Evolutionary conservation across 805 yeast species (phyloP).

Genomic region (Scheffersomyces ergatensis): DNA sequence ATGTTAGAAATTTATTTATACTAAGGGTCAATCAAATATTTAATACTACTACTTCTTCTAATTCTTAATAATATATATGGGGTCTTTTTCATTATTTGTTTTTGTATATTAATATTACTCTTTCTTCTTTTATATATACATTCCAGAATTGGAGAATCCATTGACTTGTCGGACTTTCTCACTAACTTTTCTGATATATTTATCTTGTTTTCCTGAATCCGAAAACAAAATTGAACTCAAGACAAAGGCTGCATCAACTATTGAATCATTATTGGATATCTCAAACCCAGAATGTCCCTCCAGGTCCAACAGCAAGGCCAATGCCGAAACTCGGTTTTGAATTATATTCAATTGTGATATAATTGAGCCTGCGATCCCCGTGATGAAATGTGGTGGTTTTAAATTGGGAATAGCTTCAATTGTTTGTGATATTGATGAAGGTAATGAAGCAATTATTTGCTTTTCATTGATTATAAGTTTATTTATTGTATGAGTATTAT

Average conservation of each 20-base stretch:
- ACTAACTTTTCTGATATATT: slow-evolving; percentile 14
- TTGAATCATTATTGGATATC: slow-evolving; percentile 44
- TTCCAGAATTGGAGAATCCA: slow-evolving; percentile 23
- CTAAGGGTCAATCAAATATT: too few relatives aligned
- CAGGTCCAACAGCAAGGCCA: slow-evolving; percentile 42
- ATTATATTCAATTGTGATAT: slow-evolving; percentile 20
- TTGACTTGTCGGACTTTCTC: slow-evolving; percentile 19
- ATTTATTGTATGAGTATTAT: slow-evolving; percentile 26
- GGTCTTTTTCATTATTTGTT: too few relatives aligned
- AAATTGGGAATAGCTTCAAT: slow-evolving; percentile 24
- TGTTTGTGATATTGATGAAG: background rate
- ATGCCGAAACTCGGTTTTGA: slow-evolving; percentile 2
- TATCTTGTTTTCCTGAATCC: slow-evolving; percentile 2
- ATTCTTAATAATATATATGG: too few relatives aligned
- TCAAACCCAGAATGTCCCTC: slow-evolving; percentile 66
- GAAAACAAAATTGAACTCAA: slow-evolving; percentile 9
- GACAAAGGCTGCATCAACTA: slow-evolving; percentile 30
- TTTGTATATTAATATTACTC: background rate
- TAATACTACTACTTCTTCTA: too few relatives aligned
- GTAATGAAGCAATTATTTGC: background rate
- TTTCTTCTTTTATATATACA: slow-evolving; percentile 17
- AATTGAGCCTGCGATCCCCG: slow-evolving; percentile 54
- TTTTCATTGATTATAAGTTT: slow-evolving; percentile 14
- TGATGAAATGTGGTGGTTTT: slow-evolving; percentile 60
- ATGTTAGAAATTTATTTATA: background rate